phyloP scores from a whole-genome alignment of 768 basidiomycete genomes.

The Mycena leptocephala region DNA sequence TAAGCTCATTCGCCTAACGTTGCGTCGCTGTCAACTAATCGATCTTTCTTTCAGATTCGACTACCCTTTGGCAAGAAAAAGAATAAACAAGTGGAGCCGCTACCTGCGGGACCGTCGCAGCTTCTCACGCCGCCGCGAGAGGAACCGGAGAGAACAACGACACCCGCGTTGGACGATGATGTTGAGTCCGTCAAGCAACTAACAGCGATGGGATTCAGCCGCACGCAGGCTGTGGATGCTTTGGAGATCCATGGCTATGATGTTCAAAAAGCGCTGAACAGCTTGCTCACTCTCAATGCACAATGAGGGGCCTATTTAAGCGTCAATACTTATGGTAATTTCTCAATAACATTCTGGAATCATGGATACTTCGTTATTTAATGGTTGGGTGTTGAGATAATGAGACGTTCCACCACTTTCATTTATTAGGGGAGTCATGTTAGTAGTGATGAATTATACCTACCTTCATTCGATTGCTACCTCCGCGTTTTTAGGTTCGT shows the following conservation, averaged over 20 bases:
- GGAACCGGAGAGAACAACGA: constrained; percentile 56
- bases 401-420: not conserved
- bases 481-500: not conserved
- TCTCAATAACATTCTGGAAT: constrained; percentile 29
- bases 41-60: constrained; percentile 68
- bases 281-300: constrained; percentile 29
- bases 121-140: constrained; percentile 63
- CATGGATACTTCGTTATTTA: constrained; percentile 6
- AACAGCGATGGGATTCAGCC: constrained; percentile 92
- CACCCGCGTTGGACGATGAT: constrained; percentile 79
- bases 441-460: not conserved
- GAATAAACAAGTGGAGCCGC: constrained; percentile 68
- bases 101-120: constrained; percentile 58
- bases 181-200: constrained; percentile 85
- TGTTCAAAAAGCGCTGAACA: constrained; percentile 64
- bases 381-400: not conserved
- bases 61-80: constrained; percentile 87
- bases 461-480: not conserved
- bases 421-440: not conserved
- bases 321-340: constrained; percentile 31
- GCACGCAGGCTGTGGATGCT: constrained; percentile 86
- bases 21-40: constrained; percentile 4
- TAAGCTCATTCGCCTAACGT: constrained; percentile 57
- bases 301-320: constrained; percentile 13
- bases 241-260: constrained; percentile 91